Conservation (phyloP, 2,329 filamentous ascomycete genomes). For the Monilinia laxa region DNA sequence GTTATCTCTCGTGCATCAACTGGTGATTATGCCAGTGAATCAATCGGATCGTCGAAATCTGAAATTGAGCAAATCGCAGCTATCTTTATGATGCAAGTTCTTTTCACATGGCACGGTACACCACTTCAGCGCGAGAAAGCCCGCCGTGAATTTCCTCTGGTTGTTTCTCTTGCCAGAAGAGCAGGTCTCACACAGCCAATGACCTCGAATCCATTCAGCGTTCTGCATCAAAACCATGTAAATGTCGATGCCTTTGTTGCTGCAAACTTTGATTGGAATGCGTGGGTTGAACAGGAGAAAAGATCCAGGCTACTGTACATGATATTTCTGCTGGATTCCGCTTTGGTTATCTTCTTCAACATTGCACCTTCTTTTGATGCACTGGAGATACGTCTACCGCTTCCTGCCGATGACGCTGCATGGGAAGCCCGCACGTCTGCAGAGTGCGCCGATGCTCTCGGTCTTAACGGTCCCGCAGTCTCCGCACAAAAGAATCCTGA, state of each 20-base stretch:
- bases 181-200: slow-evolving; percentile 57
- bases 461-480: slow-evolving; percentile 57
- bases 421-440: slow-evolving; percentile 64
- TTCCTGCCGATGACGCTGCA: slow-evolving; percentile 70
- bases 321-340: slow-evolving; percentile 63
- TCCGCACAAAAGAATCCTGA: slow-evolving; percentile 58
- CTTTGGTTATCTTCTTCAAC: slow-evolving; percentile 72
- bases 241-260: slow-evolving; percentile 48
- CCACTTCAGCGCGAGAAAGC: slow-evolving; percentile 62
- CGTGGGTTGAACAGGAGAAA: slow-evolving; percentile 71
- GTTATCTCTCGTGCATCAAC: slow-evolving; percentile 45
- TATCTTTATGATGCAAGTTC: slow-evolving; percentile 58
- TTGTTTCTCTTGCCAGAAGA: slow-evolving; percentile 58
- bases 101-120: slow-evolving; percentile 71
- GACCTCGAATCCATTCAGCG: slow-evolving; percentile 53
- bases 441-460: slow-evolving; percentile 65
- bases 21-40: slow-evolving; percentile 43
- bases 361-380: slow-evolving; percentile 60
- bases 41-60: slow-evolving; percentile 42
- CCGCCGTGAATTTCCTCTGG: slow-evolving; percentile 56
- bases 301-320: slow-evolving; percentile 64
- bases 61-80: slow-evolving; percentile 68
- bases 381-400: slow-evolving; percentile 63
- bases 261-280: slow-evolving; percentile 61
- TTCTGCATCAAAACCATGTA: slow-evolving; percentile 59